Conservation (phyloP, 1,139 yeast species). For the Suhomyces anneliseae region DNA sequence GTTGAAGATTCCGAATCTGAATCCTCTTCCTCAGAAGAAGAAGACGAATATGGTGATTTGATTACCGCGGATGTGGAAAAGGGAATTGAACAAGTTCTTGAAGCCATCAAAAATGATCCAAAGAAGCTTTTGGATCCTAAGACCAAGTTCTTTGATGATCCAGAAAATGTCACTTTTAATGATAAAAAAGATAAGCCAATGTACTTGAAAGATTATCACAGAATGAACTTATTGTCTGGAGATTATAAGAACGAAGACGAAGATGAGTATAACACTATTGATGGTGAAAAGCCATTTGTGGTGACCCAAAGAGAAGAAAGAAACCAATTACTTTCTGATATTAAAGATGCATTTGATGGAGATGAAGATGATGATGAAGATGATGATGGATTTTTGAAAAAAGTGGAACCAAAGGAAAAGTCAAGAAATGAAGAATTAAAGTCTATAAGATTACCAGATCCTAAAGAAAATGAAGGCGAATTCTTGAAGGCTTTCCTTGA, state of each 20-base stretch:
- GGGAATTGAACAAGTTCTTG: constrained; percentile 72
- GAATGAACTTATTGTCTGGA: constrained; percentile 73
- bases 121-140: constrained; percentile 61
- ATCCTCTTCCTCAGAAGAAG: constrained; percentile 62
- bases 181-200: constrained; percentile 68
- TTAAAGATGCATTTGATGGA: constrained; percentile 61
- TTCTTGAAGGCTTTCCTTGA: constrained; percentile 73
- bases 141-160: constrained; percentile 69
- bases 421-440: constrained; percentile 20
- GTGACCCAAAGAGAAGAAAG: constrained; percentile 77
- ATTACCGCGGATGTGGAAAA: constrained; percentile 82
- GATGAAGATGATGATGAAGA: constrained; percentile 44
- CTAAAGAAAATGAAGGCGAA: constrained; percentile 59
- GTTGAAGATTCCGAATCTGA: constrained; percentile 16
- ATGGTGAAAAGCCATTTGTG: constrained; percentile 66
- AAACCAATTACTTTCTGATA: constrained; percentile 68
- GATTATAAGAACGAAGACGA: constrained; percentile 54
- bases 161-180: constrained; percentile 33
- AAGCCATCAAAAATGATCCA: constrained; percentile 69
- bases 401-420: constrained; percentile 40
- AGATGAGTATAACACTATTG: constrained; percentile 43
- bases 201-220: constrained; percentile 87
- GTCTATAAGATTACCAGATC: constrained; percentile 57
- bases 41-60: constrained; percentile 89
- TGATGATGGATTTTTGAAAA: constrained; percentile 52